A percentile compares a stretch with the other conserved stretches of the same genome.
These are phyloP conservation scores for Sugiyamaella americana DNA, from an alignment of 805 yeast genomes.

Conservation along the genomic window DNA sequence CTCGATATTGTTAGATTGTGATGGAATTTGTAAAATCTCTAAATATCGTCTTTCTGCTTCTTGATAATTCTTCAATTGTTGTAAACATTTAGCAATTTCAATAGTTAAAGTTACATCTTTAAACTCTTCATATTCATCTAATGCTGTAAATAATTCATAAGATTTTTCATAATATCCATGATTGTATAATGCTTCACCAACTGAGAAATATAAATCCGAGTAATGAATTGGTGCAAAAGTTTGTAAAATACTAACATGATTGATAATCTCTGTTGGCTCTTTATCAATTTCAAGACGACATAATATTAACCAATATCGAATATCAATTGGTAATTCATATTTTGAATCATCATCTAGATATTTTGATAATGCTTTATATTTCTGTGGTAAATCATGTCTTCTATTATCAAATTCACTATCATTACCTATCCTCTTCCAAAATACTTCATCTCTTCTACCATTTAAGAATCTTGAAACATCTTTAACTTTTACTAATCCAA, in stretches of 20 bases:
- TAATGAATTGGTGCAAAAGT: conserved; percentile 54
- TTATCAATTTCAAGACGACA: conserved; percentile 49
- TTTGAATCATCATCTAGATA: conserved; percentile 9
- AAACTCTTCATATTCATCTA: conserved; percentile 16
- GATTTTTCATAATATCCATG: conserved; percentile 74
- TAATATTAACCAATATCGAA: conserved; percentile 72
- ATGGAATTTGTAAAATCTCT: conserved; percentile 19
- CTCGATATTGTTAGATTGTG: conserved; percentile 61
- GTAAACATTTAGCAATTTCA: conserved; percentile 69
- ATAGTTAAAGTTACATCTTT: conserved; percentile 35
- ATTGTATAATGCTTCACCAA: conserved; percentile 67
- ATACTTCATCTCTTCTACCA: conserved; percentile 52
- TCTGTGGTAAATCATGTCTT: conserved; percentile 29
- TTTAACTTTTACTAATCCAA: conserved; percentile 62
- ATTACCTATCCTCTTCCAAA: conserved; percentile 59
- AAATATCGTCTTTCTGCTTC: conserved; percentile 29
- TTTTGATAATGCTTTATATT: conserved; percentile 2
- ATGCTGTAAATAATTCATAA: conserved; percentile 45
- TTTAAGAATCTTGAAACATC: conserved; percentile 80
- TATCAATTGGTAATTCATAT: conserved; percentile 72
- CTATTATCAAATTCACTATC: conserved; percentile 84
- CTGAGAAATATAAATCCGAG: conserved; percentile 67
- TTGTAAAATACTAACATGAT: conserved; percentile 57
- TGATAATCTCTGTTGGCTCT: conserved; percentile 61
- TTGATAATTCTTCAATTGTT: conserved; percentile 54